A percentile compares a stretch with the other conserved stretches of the same genome.
phyloP scores from a whole-genome alignment of 192 early-diverging fungal genomes.

The Entophlyctis helioformis region DNA sequence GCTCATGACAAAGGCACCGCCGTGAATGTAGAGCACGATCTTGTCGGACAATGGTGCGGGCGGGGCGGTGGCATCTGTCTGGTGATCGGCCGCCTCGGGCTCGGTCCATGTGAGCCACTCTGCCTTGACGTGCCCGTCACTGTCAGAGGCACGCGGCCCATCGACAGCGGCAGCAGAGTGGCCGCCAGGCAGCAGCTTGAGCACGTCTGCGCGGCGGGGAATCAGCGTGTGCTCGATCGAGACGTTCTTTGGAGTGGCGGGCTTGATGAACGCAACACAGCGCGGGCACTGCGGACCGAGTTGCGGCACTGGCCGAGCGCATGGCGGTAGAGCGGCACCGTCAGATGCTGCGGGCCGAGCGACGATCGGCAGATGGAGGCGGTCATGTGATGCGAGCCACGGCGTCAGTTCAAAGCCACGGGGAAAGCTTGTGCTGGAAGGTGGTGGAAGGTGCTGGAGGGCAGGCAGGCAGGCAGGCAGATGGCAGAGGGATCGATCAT shows the following conservation, averaged over 20 bases:
- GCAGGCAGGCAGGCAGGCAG: no score
- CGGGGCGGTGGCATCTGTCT: not conserved
- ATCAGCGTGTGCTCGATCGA: conserved; percentile 1
- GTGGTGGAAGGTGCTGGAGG: no score
- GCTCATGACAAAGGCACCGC: conserved; percentile 21
- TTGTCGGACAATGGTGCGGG: conserved; percentile 1
- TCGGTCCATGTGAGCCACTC: no score
- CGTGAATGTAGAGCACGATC: conserved; percentile 22
- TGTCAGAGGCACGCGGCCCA: no score
- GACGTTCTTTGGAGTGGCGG: conserved; percentile 5
- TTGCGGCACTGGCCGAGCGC: conserved; percentile 6
- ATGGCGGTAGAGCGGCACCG: conserved; percentile 12
- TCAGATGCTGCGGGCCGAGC: not conserved
- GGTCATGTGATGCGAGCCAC: no score
- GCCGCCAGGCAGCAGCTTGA: no score
- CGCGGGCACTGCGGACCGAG: conserved; percentile 6
- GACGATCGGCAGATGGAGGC: no score
- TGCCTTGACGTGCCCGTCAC: no score
- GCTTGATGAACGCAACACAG: conserved; percentile 6
- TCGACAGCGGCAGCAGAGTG: no score
- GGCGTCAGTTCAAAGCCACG: no score
- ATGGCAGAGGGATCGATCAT: no score
- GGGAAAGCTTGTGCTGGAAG: no score
- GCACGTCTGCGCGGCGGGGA: conserved; percentile 5
- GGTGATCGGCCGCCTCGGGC: not conserved